Conservation (phyloP, 192 early-diverging fungal genomes). For the Coemansia umbellata region DNA sequence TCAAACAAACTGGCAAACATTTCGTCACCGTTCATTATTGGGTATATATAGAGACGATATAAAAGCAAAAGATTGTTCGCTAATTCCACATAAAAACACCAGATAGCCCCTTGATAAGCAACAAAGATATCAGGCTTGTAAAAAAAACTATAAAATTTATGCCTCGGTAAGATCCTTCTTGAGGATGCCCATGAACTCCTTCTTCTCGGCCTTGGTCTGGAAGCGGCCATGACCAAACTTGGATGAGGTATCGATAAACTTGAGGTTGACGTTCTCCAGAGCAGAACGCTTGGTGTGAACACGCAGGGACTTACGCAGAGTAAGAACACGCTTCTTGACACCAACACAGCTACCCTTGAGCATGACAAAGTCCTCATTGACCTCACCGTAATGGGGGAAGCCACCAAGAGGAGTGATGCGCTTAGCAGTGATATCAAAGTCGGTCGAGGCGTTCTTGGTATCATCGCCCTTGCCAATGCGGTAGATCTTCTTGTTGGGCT, state of each 20-base stretch:
- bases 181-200: conserved; percentile 85
- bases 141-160: too few species aligned
- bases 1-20: too few species aligned
- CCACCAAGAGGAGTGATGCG: conserved; percentile 97
- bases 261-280: conserved; percentile 92
- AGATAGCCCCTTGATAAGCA: too few species aligned
- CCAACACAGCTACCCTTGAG: conserved; percentile 97
- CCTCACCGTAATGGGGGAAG: conserved; percentile 99
- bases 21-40: too few species aligned
- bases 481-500: conserved; percentile 99
- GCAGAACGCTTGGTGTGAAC: conserved; percentile 95
- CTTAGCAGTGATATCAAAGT: conserved; percentile 95
- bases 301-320: conserved; percentile 96
- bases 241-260: conserved; percentile 99
- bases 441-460: conserved; percentile 82
- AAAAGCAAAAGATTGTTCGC: too few species aligned
- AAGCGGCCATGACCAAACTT: conserved; percentile 99
- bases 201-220: conserved; percentile 97
- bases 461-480: conserved; percentile 89
- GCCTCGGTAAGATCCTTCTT: conserved; percentile 65
- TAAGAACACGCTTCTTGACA: conserved; percentile 95
- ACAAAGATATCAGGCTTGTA: too few species aligned
- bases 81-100: too few species aligned
- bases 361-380: conserved; percentile 98
- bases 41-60: too few species aligned